A percentile compares a stretch with the other conserved stretches of the same genome.
These are phyloP conservation scores for Ceratonia siliqua DNA, from an alignment of 306 rosid species.

Conservation along the genomic window DNA sequence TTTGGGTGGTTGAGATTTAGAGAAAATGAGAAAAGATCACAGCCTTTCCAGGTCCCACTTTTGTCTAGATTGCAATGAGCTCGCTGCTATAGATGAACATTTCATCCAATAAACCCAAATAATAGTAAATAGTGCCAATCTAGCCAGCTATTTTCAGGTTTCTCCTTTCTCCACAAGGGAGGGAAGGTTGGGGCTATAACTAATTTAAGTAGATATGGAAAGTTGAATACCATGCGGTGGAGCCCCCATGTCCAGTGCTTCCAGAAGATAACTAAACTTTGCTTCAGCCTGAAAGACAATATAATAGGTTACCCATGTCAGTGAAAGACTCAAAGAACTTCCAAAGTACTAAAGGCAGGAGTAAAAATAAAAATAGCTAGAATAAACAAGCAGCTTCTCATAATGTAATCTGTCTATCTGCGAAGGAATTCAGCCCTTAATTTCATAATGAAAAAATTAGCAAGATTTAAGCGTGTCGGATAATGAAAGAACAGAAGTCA, in stretches of 20 bases:
- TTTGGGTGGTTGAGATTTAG: too few relatives aligned
- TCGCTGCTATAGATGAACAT: not conserved
- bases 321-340: constrained; percentile 9
- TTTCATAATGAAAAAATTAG: not conserved
- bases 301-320: constrained; percentile 22
- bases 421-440: not conserved
- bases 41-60: not conserved
- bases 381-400: not conserved
- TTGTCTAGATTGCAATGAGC: not conserved
- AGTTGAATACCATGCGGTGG: constrained; percentile 89
- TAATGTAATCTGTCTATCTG: not conserved
- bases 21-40: too few relatives aligned
- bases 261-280: constrained; percentile 91
- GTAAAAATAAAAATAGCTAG: not conserved
- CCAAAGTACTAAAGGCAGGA: not conserved
- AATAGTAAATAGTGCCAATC: too few relatives aligned
- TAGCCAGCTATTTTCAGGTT: not conserved
- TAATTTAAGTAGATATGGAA: not conserved
- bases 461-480: constrained; percentile 18
- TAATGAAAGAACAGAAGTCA: constrained; percentile 5
- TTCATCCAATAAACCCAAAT: not conserved
- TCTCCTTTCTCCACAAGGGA: not conserved
- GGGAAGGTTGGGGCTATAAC: constrained; percentile 3
- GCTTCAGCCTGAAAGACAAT: constrained; percentile 77
- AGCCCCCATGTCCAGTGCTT: constrained; percentile 99